Conservation (phyloP, 106 monocot genomes). For the Alisma plantagoaquatica region DNA sequence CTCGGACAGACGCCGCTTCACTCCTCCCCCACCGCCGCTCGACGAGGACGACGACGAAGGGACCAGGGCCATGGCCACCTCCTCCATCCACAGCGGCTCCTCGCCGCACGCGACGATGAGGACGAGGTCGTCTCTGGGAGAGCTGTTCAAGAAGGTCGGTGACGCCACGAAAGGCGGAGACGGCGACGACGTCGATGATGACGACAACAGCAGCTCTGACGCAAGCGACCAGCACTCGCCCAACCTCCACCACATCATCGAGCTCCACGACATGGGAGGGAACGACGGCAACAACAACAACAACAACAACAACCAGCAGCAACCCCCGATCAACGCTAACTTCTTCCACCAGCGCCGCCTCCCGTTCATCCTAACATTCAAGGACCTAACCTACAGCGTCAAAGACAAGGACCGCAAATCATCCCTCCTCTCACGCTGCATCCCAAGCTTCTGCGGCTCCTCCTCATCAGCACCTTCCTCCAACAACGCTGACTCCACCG, state of each 20-base stretch:
- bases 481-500: neutral
- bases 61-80: neutral
- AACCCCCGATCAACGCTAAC: no score
- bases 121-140: slow-evolving; percentile 46
- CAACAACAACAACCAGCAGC: no score
- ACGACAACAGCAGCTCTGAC: no score
- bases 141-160: slow-evolving; percentile 55
- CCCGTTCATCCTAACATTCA: slow-evolving; percentile 53
- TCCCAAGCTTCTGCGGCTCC: no score
- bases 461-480: no score
- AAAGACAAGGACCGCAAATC: slow-evolving; percentile 23
- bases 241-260: slow-evolving; percentile 31
- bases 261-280: slow-evolving; percentile 7
- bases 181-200: slow-evolving; percentile 1
- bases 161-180: slow-evolving; percentile 10
- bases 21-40: no score
- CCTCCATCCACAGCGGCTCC: neutral
- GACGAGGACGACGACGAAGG: no score
- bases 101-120: no score
- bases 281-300: no score
- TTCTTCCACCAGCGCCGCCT: neutral
- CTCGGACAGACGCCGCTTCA: neutral
- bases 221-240: slow-evolving; percentile 1
- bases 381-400: slow-evolving; percentile 65
- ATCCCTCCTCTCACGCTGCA: slow-evolving; percentile 13